Conservation (phyloP, 2,329 filamentous ascomycete genomes). For the Colletotrichum viniferum region DNA sequence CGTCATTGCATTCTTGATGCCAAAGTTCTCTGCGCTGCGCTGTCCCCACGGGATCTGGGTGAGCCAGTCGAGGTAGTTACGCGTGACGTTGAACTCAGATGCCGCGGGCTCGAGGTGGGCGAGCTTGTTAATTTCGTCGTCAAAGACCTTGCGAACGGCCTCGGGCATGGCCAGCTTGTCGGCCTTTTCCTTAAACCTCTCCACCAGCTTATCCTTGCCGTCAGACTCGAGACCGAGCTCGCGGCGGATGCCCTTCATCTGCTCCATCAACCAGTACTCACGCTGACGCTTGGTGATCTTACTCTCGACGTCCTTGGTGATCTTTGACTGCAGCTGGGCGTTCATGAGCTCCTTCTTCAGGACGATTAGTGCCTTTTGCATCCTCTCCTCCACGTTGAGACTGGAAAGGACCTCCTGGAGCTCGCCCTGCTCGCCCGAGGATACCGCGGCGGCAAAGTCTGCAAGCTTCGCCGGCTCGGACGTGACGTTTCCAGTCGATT, state of each 20-base stretch:
- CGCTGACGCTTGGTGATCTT: slow-evolving; percentile 97
- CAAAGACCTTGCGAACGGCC: slow-evolving; percentile 94
- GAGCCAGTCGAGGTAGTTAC: slow-evolving; percentile 98
- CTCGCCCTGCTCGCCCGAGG: slow-evolving; percentile 90
- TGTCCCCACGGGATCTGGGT: slow-evolving; percentile 98
- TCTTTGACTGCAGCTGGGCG: slow-evolving; percentile 94
- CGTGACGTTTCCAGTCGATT: slow-evolving; percentile 92
- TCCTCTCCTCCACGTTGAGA: slow-evolving; percentile 87
- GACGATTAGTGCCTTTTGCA: slow-evolving; percentile 89
- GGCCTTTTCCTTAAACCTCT: slow-evolving; percentile 96
- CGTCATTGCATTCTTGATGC: slow-evolving; percentile 85
- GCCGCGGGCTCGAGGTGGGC: slow-evolving; percentile 93
- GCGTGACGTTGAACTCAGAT: slow-evolving; percentile 97
- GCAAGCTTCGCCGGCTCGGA: slow-evolving; percentile 94
- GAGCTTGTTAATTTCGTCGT: slow-evolving; percentile 97
- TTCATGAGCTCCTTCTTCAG: slow-evolving; percentile 99
- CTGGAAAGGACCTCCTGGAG: slow-evolving; percentile 89
- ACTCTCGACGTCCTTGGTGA: slow-evolving; percentile 94
- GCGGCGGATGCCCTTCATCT: slow-evolving; percentile 97
- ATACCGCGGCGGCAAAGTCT: slow-evolving; percentile 96
- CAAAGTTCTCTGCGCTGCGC: slow-evolving; percentile 94
- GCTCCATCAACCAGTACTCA: slow-evolving; percentile 99
- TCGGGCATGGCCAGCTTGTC: slow-evolving; percentile 96
- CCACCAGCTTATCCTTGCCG: slow-evolving; percentile 96
- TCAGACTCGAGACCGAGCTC: slow-evolving; percentile 97